These are phyloP conservation scores for Saccharomyces hybrid DNA, from an alignment of 1,139 yeast species.

Conservation along the genomic window DNA sequence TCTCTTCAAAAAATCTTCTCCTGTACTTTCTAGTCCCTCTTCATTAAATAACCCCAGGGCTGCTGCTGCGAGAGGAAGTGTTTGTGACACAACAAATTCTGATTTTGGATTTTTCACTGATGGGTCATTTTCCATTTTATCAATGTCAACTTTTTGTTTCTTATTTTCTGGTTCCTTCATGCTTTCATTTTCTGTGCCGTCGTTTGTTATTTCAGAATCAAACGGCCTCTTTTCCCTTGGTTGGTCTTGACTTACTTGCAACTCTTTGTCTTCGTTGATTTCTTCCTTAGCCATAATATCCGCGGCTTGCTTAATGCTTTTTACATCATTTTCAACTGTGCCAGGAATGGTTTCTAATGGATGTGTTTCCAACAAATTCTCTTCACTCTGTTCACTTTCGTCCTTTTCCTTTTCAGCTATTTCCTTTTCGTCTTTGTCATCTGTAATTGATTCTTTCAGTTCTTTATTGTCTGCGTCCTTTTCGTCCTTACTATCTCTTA, in stretches of 20 bases:
- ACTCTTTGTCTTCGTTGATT: slow-evolving; percentile 10
- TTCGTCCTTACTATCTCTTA: slow-evolving; percentile 19
- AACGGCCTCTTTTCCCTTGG: not conserved
- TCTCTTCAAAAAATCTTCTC: slow-evolving; percentile 64
- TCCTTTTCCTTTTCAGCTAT: slow-evolving; percentile 8
- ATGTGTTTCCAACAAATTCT: slow-evolving; percentile 6
- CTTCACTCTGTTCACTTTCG: slow-evolving; percentile 6
- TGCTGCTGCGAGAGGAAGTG: slow-evolving; percentile 60
- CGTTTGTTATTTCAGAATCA: not conserved
- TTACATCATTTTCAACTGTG: not conserved
- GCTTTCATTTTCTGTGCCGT: slow-evolving; percentile 4
- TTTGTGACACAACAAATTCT: slow-evolving; percentile 67
- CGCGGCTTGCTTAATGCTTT: not conserved
- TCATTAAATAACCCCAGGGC: slow-evolving; percentile 64
- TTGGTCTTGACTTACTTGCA: slow-evolving; percentile 5
- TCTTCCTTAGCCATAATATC: not conserved
- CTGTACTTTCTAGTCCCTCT: slow-evolving; percentile 45
- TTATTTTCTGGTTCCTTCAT: slow-evolving; percentile 9
- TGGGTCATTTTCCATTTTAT: slow-evolving; percentile 47
- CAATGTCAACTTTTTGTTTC: slow-evolving; percentile 17
- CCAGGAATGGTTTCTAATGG: not conserved
- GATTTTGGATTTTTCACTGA: slow-evolving; percentile 65
- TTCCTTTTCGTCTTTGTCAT: slow-evolving; percentile 7
- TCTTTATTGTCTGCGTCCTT: slow-evolving; percentile 8
- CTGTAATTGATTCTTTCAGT: slow-evolving; percentile 8